These are phyloP conservation scores for Petunia secreta DNA, from an alignment of 257 asterid species.

Conservation along the genomic window DNA sequence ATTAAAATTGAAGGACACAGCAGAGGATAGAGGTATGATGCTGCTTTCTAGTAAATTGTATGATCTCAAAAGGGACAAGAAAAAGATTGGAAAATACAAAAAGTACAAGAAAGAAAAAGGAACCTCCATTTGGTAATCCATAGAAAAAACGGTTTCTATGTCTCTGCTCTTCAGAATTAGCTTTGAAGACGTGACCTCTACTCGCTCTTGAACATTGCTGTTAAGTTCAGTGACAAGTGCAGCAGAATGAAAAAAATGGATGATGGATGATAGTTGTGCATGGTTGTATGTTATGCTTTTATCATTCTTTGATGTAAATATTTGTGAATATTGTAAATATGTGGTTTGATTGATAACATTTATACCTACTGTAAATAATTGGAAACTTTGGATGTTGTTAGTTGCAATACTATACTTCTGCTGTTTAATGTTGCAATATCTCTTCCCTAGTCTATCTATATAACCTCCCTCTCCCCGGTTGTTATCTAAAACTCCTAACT, in stretches of 20 bases:
- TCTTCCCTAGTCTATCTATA: background rate
- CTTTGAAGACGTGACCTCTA: slow-evolving; percentile 12
- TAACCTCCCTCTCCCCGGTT: background rate
- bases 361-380: slow-evolving; percentile 29
- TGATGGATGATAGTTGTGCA: background rate
- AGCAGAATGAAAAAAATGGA: slow-evolving; percentile 13
- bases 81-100: background rate
- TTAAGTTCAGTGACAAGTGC: background rate
- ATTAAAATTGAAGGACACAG: background rate
- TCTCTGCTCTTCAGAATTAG: slow-evolving; percentile 6
- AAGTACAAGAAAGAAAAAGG: background rate
- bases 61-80: background rate
- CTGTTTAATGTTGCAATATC: background rate
- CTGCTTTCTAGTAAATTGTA: slow-evolving; percentile 8
- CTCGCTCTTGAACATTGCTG: background rate
- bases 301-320: slow-evolving; percentile 41
- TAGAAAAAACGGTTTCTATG: background rate
- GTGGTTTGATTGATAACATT: background rate
- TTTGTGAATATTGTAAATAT: slow-evolving; percentile 34
- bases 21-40: slow-evolving; percentile 22
- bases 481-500: background rate
- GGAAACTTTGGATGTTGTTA: background rate
- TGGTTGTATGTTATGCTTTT: background rate
- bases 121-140: background rate
- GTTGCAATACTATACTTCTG: slow-evolving; percentile 6